Evolutionary conservation across 306 rosid genomes (phyloP), one percentile per base, ranked within the genome.

Genomic region (Acacia confusa): DNA sequence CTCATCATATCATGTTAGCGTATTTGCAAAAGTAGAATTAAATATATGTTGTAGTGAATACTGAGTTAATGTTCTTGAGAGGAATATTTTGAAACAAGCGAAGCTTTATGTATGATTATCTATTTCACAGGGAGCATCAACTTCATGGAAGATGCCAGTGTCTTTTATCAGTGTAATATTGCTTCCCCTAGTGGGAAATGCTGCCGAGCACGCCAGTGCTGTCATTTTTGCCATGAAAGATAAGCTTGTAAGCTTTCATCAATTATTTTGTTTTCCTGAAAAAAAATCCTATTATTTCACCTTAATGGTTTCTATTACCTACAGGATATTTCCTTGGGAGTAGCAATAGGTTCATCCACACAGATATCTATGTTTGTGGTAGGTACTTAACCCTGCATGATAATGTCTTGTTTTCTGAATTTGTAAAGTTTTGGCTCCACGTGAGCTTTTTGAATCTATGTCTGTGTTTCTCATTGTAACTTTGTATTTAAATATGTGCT

Each of bases 181-280:
- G 88, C 98, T 94, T 75, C 98, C 98, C 17, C 80, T 94, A 48
- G 97, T 89, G 85, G 94, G 93, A 70, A 91, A 94, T 85, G 98
- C 98, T 63, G 97, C 97, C 12, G 98, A 94, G 85, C 98, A 94
- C 88, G 98, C 97, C 70, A 90, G 95, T 78, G 98, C 97, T 71
- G 50, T 94, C 69, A 88, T 90, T 87, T 94, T 94, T 90, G 97
- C 98, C 81, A 88, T 90, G 92, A 92, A 94, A 89, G 98, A 92
- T 83, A 94, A 92, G 89, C 92, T 94, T 78, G 97, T 94, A 78
- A 88, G 88, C 48, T 73, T 85, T 73, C 60, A 43, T 34, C 70
- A 48, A 43, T 57, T 73, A 7, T 12, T 32, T 32, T 38, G 27
- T 63, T 63, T 63, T 15, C n/a, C 40, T 3, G 0, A 13, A 63